These are phyloP conservation scores for Xenoacremonium recifei DNA, from an alignment of 2,329 filamentous ascomycete species.

Conservation along the genomic window DNA sequence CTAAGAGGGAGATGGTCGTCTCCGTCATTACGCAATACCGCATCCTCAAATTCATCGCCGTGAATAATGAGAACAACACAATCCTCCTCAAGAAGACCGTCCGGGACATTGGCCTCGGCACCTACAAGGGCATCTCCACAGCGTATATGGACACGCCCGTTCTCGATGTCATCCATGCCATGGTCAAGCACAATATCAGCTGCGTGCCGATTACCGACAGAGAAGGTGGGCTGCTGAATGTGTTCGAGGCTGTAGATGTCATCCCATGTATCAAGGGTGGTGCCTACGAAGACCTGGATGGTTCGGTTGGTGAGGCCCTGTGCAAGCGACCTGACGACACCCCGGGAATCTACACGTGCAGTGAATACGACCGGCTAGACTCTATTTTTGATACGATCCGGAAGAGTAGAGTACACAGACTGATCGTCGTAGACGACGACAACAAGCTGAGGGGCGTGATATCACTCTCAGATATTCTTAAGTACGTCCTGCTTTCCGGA, in stretches of 20 bases:
- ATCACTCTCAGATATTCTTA: constrained; percentile 92
- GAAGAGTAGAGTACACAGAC: constrained; percentile 87
- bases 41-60: constrained; percentile 97
- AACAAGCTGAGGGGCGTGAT: constrained; percentile 84
- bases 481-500: constrained; percentile 85
- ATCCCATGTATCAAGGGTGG: constrained; percentile 94
- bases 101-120: constrained; percentile 79
- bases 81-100: constrained; percentile 85
- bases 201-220: constrained; percentile 90
- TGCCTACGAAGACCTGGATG: constrained; percentile 84
- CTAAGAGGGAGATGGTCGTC: constrained; percentile 85
- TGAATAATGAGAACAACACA: constrained; percentile 84
- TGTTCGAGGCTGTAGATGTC: constrained; percentile 97
- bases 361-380: constrained; percentile 84
- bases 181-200: constrained; percentile 91
- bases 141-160: constrained; percentile 88
- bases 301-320: constrained; percentile 84
- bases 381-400: constrained; percentile 97
- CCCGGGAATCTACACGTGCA: constrained; percentile 95
- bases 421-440: constrained; percentile 90
- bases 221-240: constrained; percentile 77
- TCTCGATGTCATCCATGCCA: constrained; percentile 88
- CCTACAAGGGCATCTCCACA: constrained; percentile 77
- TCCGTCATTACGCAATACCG: constrained; percentile 98
- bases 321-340: constrained; percentile 88